These are phyloP conservation scores for Eutypella sp. DNA, from an alignment of 2,329 filamentous ascomycete genomes.

Conservation along the genomic window DNA sequence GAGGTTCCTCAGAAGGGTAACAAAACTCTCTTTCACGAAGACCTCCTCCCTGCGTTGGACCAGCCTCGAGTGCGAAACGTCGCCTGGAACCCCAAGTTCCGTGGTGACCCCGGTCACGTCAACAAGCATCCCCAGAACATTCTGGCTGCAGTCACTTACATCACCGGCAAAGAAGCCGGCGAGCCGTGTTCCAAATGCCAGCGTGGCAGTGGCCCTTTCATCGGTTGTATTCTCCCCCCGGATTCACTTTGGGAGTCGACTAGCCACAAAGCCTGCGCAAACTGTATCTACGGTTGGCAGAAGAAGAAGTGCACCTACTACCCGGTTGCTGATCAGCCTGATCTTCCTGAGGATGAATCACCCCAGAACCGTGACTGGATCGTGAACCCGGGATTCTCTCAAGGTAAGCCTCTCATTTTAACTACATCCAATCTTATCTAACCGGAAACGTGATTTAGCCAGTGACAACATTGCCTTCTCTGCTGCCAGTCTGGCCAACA, in stretches of 20 bases:
- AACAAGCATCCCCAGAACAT: conserved; percentile 3
- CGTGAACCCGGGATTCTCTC: background rate
- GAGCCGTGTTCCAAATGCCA: conserved; percentile 2
- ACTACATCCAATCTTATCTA: too few relatives aligned
- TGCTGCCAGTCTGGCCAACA: too few relatives aligned
- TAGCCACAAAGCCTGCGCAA: conserved; percentile 1
- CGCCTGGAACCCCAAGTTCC: conserved; percentile 7
- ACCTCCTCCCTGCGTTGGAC: too few relatives aligned
- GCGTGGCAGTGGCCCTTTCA: background rate
- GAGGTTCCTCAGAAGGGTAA: too few relatives aligned
- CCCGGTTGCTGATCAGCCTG: too few relatives aligned
- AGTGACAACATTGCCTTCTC: too few relatives aligned
- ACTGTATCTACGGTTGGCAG: conserved; percentile 5
- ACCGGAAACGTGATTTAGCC: too few relatives aligned
- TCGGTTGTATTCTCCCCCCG: conserved; percentile 1
- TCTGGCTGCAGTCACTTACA: conserved; percentile 1
- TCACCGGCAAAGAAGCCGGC: conserved; percentile 1
- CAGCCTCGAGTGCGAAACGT: too few relatives aligned
- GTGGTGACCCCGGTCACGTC: conserved; percentile 7
- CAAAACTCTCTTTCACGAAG: too few relatives aligned
- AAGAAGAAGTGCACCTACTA: background rate
- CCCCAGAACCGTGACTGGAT: background rate
- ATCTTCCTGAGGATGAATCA: background rate
- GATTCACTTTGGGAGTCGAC: background rate
- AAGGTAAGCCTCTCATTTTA: too few relatives aligned